Percentiles rank a stretch among this genome's conserved stretches.
Evolutionary conservation across 1,284 basidiomycete genomes (phyloP).

Genomic region (Trichosporon ovoides): DNA sequence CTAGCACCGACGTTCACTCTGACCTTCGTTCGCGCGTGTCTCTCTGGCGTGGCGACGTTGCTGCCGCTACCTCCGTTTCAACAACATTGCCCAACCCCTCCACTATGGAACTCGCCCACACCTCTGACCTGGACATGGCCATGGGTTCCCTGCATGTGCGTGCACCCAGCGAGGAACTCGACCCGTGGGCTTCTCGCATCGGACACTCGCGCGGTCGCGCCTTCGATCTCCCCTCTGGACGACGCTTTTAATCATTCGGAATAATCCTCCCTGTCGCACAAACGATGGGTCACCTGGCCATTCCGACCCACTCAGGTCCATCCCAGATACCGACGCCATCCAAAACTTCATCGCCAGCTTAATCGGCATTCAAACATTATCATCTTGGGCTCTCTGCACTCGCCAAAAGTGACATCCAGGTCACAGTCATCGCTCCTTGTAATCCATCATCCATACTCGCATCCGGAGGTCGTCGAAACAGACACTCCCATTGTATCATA

Average conservation of each 20-base stretch:
- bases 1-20: conserved; percentile 1
- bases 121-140: not conserved
- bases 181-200: conserved; percentile 9
- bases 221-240: conserved; percentile 6
- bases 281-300: too few species aligned
- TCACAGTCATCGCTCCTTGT: too few species aligned
- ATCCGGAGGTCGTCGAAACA: too few species aligned
- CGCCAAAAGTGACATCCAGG: too few species aligned
- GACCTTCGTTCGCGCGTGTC: conserved; percentile 10
- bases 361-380: too few species aligned
- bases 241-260: not conserved
- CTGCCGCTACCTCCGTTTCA: conserved; percentile 5
- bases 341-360: too few species aligned
- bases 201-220: conserved; percentile 4
- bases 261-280: too few species aligned
- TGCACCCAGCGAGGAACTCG: conserved; percentile 8
- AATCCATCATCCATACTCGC: too few species aligned
- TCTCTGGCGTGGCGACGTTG: conserved; percentile 8
- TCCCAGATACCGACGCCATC: too few species aligned
- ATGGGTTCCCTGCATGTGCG: not conserved
- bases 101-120: conserved; percentile 1
- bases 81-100: not conserved
- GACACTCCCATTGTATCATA: too few species aligned
- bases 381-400: too few species aligned
- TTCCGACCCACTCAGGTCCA: too few species aligned